Base-by-base conservation (phyloP, 768 basidiomycete genomes). In the Psilocybe cubensis region DNA sequence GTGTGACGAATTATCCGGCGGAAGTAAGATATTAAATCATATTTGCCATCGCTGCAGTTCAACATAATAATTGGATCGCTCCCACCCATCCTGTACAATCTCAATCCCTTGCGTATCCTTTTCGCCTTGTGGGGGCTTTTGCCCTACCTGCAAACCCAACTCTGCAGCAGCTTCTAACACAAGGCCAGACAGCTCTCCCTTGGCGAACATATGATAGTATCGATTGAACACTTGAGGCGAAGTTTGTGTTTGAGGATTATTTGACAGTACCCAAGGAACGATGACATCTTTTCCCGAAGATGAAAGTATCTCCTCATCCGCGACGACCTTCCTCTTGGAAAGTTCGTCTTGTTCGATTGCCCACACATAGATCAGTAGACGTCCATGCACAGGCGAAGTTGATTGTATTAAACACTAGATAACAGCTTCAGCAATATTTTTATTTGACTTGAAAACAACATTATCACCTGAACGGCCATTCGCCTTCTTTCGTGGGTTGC, bases 161-260 rank as follows among this genome's bases (percentile, higher is more conserved):
- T 75, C 82, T 25, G 66, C 59, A 3, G 89, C 89, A 0, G 95
- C 94, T 29, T 83, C 77, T 7, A 59, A 53, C 4, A 90, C 83
- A 9, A 97, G 79, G 11, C 70, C 71, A 17, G 67, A 60, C 46
- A 99, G 81, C 72, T 99, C 97, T 18, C 88, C 91, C 41, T 84
- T 76, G 0, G 85, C 81, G 68, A 98, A 99, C 83, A 99, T 91
- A 70, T 99, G 97, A 69, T 99, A 99, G 69, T 97, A 99, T 54
- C 97, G 83, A 68, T 94, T 87, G 74, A 85, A 91, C 3, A 90
- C 78, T 60, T 83, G 75, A 47, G 72, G 70, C 56, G 64, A 21
- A 3, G n/a, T 21, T 10, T 28, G 28, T 2, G 21, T 50, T 24
- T 41, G 35, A 1, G 35, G 14, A 17, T 66, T 64, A 65, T 75